Percentiles rank a stretch among this genome's conserved stretches.
These are phyloP conservation scores for Rhodotorula sphaerocarpa DNA, from an alignment of 768 basidiomycete species.

Conservation along the genomic window DNA sequence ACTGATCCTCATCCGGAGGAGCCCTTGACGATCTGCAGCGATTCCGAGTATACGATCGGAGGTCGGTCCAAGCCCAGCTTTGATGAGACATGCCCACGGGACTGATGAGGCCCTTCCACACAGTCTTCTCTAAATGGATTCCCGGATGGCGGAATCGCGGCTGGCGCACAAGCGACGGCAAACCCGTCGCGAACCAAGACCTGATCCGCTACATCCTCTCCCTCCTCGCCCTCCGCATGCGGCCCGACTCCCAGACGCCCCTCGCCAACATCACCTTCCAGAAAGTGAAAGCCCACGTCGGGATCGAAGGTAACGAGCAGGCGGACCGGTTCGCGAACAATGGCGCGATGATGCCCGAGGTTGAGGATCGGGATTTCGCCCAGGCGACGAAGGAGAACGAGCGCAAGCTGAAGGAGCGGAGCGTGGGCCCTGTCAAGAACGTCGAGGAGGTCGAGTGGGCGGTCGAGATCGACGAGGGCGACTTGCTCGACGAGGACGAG, in stretches of 20 bases:
- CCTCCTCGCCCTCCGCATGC: constrained; percentile 40
- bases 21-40: constrained; percentile 67
- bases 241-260: constrained; percentile 42
- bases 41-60: constrained; percentile 73
- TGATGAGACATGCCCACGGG: no score
- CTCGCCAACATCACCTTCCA: constrained; percentile 52
- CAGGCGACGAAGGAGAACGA: constrained; percentile 9
- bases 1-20: constrained; percentile 53
- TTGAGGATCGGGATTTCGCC: constrained; percentile 53
- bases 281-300: constrained; percentile 72
- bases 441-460: constrained; percentile 22
- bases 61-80: constrained; percentile 49
- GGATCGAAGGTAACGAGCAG: constrained; percentile 72
- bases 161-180: constrained; percentile 50
- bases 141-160: constrained; percentile 32
- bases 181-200: constrained; percentile 61
- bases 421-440: not conserved
- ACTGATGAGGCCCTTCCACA: not conserved
- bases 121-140: constrained; percentile 31
- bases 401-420: constrained; percentile 9
- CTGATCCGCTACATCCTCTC: constrained; percentile 64
- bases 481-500: constrained; percentile 20
- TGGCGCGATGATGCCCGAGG: constrained; percentile 48
- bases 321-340: constrained; percentile 66
- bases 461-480: constrained; percentile 17